A percentile compares a stretch with the other conserved stretches of the same genome.
Conservation (phyloP, 768 basidiomycete species). For the Tylopilus felleus region DNA sequence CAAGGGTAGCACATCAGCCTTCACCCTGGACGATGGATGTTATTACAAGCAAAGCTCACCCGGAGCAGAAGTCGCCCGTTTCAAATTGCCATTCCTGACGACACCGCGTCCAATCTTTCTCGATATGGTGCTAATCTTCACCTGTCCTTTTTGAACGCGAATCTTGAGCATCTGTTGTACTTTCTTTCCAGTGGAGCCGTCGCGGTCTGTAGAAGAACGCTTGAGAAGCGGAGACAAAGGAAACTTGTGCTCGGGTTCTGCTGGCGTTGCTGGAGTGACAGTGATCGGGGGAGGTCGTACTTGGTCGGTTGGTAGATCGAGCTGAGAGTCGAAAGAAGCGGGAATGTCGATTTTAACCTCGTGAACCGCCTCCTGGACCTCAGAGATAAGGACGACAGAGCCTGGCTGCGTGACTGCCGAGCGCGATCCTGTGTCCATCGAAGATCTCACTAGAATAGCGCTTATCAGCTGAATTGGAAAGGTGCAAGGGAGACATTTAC, state of each 20-base stretch:
- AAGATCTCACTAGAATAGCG: conserved; percentile 26
- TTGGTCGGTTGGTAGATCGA: background rate
- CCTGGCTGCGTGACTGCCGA: conserved; percentile 23
- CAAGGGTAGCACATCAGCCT: background rate
- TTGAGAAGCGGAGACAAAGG: conserved; percentile 17
- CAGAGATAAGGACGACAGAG: conserved; percentile 13
- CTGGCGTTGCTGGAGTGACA: conserved; percentile 61
- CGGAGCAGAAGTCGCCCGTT: conserved; percentile 65
- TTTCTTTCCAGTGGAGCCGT: conserved; percentile 64
- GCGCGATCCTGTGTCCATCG: conserved; percentile 27
- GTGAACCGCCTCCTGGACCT: conserved; percentile 7
- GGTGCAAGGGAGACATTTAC: conserved; percentile 1
- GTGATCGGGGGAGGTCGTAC: conserved; percentile 43
- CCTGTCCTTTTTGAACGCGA: conserved; percentile 70
- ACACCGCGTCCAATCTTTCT: conserved; percentile 74
- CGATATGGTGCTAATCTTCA: conserved; percentile 71
- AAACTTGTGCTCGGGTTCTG: conserved; percentile 26
- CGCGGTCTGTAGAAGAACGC: conserved; percentile 34
- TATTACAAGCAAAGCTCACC: conserved; percentile 40
- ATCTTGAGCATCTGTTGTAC: conserved; percentile 73
- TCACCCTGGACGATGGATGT: background rate
- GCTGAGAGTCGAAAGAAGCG: background rate
- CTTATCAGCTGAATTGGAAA: background rate
- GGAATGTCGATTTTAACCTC: conserved; percentile 11
- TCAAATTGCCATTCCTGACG: conserved; percentile 50